Evolutionary conservation across 208 protist genomes (phyloP).

Genomic region (Leishmania braziliensis): DNA sequence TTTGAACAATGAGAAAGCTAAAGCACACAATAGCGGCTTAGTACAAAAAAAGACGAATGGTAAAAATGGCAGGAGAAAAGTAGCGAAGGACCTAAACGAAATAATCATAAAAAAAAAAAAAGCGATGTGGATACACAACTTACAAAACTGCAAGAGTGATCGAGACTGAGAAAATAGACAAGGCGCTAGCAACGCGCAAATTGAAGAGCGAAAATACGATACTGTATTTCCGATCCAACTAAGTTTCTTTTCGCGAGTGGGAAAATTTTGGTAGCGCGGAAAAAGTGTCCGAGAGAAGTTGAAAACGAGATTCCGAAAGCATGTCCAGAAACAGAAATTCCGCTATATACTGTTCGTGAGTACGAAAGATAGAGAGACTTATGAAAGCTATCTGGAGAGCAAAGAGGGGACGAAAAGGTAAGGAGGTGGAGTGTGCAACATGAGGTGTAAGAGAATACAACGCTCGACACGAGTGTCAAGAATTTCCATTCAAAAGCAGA

Average conservation of each 20-base stretch:
- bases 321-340: not conserved
- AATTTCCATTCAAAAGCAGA: not conserved
- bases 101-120: slow-evolving; percentile 3
- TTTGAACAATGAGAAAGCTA: not conserved
- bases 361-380: too few relatives aligned
- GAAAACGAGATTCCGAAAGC: not conserved
- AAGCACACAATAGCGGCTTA: not conserved
- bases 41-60: not conserved
- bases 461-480: not conserved
- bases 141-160: not conserved
- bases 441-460: not conserved
- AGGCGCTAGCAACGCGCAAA: not conserved
- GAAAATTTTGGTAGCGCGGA: not conserved
- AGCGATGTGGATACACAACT: not conserved
- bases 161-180: not conserved
- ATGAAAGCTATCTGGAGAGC: not conserved
- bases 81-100: not conserved
- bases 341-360: not conserved
- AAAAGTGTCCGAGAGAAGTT: not conserved
- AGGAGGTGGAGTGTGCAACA: not conserved
- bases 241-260: not conserved
- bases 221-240: not conserved
- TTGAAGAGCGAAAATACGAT: not conserved
- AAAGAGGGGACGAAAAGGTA: not conserved
- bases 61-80: not conserved